Base-by-base conservation (phyloP, 768 basidiomycete species). In the Gymnopilus junonius region DNA sequence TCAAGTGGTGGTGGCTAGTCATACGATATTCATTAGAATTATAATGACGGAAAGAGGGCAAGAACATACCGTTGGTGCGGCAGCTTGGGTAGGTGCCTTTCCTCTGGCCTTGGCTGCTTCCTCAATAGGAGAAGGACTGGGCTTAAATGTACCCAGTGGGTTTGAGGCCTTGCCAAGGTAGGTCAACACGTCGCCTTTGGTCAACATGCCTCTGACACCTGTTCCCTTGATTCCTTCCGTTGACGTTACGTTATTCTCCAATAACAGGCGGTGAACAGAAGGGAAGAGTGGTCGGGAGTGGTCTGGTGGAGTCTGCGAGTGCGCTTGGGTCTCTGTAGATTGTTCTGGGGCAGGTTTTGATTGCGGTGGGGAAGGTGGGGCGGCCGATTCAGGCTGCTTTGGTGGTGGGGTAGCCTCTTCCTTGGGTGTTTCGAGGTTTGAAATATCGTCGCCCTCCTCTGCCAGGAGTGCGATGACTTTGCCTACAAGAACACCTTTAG, bases 381-480 rank as follows among this genome's bases (percentile, higher is more conserved):
- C 20, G 31, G 64, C 8, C 5, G 29, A 31, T 54, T 69, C 58
- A 4, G 55, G 65, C 51, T 58, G 48, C 35, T 77, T 69, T 29
- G 74, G 69, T 43, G 78, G 59, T 17, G 74, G 67, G 7, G 73
- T 61, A 8, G 67, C 62, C 25, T 80, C 78, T 65, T 85, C 82
- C 63, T 81, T 77, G 3, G 92, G 89, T 17, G 79, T 74, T 70
- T 94, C 83, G 46, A 98, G 85, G 71, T 91, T 89, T 56, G 95
- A 88, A 62, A 98, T 88, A 75, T 98, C 93, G 76, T 99, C 97
- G 8, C 97, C 97, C 75, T 96, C 93, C 73, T 99, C 96, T 27
- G 94, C 96, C 8, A 98, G 85, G 43, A 99, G 81, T 2, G 95
- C 97, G 69, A 99, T 99, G 21, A 90, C 75, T 74, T 89, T 89